Base-by-base conservation (phyloP, 2,329 filamentous ascomycete genomes). In the Helotiales sp. region DNA sequence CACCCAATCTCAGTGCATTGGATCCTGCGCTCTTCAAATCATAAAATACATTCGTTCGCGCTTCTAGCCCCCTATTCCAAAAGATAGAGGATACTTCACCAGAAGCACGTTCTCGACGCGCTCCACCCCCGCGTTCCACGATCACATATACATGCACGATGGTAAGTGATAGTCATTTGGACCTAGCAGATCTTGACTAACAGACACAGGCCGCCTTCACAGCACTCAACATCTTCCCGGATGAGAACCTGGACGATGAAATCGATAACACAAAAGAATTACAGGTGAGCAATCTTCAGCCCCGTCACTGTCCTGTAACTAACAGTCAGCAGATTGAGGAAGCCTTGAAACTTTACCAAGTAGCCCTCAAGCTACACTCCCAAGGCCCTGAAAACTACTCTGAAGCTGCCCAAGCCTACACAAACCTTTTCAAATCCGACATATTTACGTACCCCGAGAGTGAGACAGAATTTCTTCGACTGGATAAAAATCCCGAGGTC, bases 211-310 rank as follows among this genome's bases (percentile, higher is more conserved):
- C 74, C 24, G 63, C 59, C 26, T 98, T 96, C 82, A 89, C 91
- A 75, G 93, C 95, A 62, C 89, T 97, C 79, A 99, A 99, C 78
- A 88, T 98, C 80, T 94, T 97, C 80, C 91, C 93, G 10, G 96
- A 97, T 80, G 93, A 96, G 76, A 92, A 93, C 66, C 84, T 91
- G 71, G 93, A 97, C 77, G 93, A 97, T 74, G 94, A 97, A 80
- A 84, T 97, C 76, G 96, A 99, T 78, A 93, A 96, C 75, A 97
- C 94, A 37, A 96, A 95, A 78, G 95, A 98, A 79, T 89, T 99
- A 61, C 94, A 97, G 76, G 87, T 88, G 71, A 37, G 55, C 6
- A 34, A 50, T 11, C 4, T 2, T 10, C 5, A 30, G 2, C 30
- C 43, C 28, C 20, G 45, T 20, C 3, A 26, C 3, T 43, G 50